phyloP scores from a whole-genome alignment of 2,329 filamentous ascomycete species.

The Achaetomium macrosporum region DNA sequence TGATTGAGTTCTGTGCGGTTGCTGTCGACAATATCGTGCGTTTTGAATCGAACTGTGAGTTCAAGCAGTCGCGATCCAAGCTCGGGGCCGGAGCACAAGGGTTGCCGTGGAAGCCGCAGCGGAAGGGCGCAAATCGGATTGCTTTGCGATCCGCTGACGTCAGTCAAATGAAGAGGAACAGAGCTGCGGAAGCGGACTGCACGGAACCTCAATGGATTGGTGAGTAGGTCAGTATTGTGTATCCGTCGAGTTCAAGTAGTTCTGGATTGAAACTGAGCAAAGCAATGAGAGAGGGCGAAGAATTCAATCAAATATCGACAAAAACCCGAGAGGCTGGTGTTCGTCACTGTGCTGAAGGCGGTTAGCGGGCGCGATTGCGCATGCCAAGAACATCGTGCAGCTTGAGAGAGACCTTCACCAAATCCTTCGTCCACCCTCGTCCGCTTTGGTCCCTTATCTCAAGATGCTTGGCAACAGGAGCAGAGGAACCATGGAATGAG shows the following conservation, averaged over 20 bases:
- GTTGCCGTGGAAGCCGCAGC: not conserved
- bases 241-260: not conserved
- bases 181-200: not conserved
- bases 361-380: constrained; percentile 6
- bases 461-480: not conserved
- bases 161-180: not conserved
- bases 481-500: too few relatives aligned
- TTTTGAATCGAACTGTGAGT: constrained; percentile 9
- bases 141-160: constrained; percentile 5
- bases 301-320: not conserved
- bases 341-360: not conserved
- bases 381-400: constrained; percentile 1
- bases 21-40: not conserved
- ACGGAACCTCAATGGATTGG: too few relatives aligned
- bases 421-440: not conserved
- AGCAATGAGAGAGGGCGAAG: not conserved
- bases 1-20: not conserved
- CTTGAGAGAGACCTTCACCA: not conserved
- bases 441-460: not conserved
- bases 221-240: not conserved
- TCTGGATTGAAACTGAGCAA: not conserved
- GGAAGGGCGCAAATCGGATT: not conserved
- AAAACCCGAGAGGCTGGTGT: constrained; percentile 3
- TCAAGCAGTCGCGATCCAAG: not conserved
- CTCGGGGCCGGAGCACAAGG: not conserved